Evolutionary conservation across 2,329 filamentous ascomycete genomes (phyloP).

Genomic region (Neopestalotiopsis sp.): DNA sequence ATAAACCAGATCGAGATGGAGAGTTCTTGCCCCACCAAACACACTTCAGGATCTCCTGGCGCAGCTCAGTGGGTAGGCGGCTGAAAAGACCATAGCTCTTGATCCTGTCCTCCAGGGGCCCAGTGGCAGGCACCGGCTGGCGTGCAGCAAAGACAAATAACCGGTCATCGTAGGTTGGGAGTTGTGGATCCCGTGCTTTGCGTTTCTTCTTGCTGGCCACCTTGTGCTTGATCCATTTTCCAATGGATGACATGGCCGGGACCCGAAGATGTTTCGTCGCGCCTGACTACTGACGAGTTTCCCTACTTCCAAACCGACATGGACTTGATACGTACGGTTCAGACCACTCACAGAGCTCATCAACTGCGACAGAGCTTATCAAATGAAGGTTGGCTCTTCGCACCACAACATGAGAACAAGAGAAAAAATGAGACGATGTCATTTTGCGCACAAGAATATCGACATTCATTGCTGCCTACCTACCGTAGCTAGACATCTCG

Average conservation of each 20-base stretch:
- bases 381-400: no score
- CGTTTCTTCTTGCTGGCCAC: neutral
- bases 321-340: no score
- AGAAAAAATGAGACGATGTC: no score
- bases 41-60: neutral
- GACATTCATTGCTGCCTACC: no score
- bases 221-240: neutral
- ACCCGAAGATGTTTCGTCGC: neutral
- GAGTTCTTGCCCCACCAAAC: neutral
- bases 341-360: no score
- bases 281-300: no score
- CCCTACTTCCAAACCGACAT: no score
- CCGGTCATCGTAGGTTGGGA: neutral
- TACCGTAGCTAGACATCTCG: no score
- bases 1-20: neutral
- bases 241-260: neutral
- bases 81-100: neutral
- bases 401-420: no score
- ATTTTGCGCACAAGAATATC: no score
- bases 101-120: neutral
- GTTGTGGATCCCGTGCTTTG: neutral
- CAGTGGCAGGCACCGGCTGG: neutral
- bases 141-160: neutral
- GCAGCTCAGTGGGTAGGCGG: neutral
- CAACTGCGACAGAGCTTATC: no score